Base-by-base conservation (phyloP, 768 basidiomycete genomes). In the Mycena pura region DNA sequence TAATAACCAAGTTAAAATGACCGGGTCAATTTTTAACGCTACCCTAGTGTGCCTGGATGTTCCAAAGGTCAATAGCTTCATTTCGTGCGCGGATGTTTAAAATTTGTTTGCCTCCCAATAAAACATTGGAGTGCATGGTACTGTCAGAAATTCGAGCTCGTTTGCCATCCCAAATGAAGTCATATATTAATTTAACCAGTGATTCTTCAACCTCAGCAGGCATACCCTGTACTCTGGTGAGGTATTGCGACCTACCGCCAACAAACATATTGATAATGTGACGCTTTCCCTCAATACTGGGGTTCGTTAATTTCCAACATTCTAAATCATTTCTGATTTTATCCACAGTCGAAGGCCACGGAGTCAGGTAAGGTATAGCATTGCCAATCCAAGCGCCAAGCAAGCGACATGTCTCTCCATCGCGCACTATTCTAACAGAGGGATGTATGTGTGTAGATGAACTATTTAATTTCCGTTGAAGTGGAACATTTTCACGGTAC, bases 151-250 rank as follows among this genome's bases (percentile, higher is more conserved):
- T 24, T n/a, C 39, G 28, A 5, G 52, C 31, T 5, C 19, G 15
- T 21, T 43, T 55, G 2, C 55, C 54, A 11, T 41, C 50, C 62
- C 62, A 63, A 3, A 63, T 11, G 39, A 62, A 62, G 15, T 5
- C 13, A 24, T 58, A 15, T 21, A 38, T 34, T 1, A 53, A 17
- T 25, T 51, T 54, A 2, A 6, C 28, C 9, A 66, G 31, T 48
- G 50, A 32, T 17, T 55, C 27, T 45, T 54, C 58, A 46, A 66
- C 29, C 0, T 45, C 48, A 14, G 54, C 43, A 34, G 72, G 72
- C 73, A 74, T 74, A 5, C 73, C 69, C 53, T 72, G 71, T 0
- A 69, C 69, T 27, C 57, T 46, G 5, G 71, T 63, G 0, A 70
- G 53, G 60, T 66, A 74, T 58, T 73, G 72, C 0, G 72, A 65